These are phyloP conservation scores for Leccinum fallax DNA, from an alignment of 1,284 basidiomycete species.

Conservation along the genomic window DNA sequence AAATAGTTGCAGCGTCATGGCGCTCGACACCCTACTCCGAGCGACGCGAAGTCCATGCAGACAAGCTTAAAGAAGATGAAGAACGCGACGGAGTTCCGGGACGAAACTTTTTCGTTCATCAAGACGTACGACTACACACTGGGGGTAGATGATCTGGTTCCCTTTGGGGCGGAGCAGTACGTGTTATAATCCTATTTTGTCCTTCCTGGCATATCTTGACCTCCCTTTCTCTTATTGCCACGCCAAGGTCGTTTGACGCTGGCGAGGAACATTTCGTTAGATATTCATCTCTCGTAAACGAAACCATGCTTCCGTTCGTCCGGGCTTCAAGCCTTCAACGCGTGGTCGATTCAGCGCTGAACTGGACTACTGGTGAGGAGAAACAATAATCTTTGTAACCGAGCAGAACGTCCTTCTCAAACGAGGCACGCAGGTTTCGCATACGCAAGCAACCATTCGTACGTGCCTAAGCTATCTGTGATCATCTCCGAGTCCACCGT, in stretches of 20 bases:
- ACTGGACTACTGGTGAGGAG: too few species aligned
- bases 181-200: constrained; percentile 25
- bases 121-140: constrained; percentile 58
- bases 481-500: constrained; percentile 55
- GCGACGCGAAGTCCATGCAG: constrained; percentile 46
- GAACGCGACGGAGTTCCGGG: constrained; percentile 42
- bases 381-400: neutral
- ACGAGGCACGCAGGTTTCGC: constrained; percentile 48
- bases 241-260: constrained; percentile 49
- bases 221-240: neutral
- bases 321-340: constrained; percentile 54
- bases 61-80: constrained; percentile 54
- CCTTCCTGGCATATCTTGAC: neutral
- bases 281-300: constrained; percentile 49
- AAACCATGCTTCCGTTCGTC: constrained; percentile 59
- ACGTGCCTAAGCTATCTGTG: constrained; percentile 49
- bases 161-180: constrained; percentile 73
- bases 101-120: constrained; percentile 61
- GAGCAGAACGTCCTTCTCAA: neutral
- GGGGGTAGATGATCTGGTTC: constrained; percentile 59
- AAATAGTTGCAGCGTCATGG: constrained; percentile 79
- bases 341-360: too few species aligned
- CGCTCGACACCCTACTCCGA: constrained; percentile 71
- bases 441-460: constrained; percentile 41
- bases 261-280: constrained; percentile 52